A percentile compares a stretch with the other conserved stretches of the same genome.
Conservation (phyloP, 164 flowering plant species). For the Kingdonia uniflora region DNA sequence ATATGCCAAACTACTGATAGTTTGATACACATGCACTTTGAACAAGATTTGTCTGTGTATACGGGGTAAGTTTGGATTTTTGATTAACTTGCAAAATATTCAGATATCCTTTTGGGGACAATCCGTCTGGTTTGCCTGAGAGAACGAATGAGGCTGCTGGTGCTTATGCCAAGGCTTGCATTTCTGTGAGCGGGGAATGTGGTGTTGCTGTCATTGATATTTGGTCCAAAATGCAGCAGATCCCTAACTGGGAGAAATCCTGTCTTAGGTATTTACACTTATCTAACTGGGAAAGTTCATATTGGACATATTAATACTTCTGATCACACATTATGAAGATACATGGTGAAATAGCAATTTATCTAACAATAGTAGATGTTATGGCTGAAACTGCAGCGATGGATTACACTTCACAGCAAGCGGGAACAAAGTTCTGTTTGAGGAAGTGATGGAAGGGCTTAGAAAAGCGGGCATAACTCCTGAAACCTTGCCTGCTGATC, state of each 20-base stretch:
- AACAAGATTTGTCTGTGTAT: too few relatives aligned
- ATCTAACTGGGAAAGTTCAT: too few relatives aligned
- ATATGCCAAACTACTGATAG: too few relatives aligned
- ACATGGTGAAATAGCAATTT: too few relatives aligned
- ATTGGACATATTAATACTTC: too few relatives aligned
- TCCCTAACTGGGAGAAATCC: slow-evolving; percentile 46
- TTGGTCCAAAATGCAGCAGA: slow-evolving; percentile 68
- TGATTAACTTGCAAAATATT: slow-evolving; percentile 2
- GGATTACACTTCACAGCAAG: slow-evolving; percentile 56
- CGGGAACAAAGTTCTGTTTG: slow-evolving; percentile 58
- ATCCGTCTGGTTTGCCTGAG: slow-evolving; percentile 49
- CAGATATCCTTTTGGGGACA: slow-evolving; percentile 51
- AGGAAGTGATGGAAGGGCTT: slow-evolving; percentile 44
- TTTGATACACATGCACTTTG: too few relatives aligned
- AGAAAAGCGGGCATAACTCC: slow-evolving; percentile 29
- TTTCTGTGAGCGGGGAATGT: slow-evolving; percentile 45
- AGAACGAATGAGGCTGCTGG: slow-evolving; percentile 77
- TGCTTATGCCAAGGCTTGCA: slow-evolving; percentile 51
- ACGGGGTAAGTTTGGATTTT: too few relatives aligned
- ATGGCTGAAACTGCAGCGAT: slow-evolving; percentile 36
- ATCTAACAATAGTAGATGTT: too few relatives aligned
- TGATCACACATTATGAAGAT: too few relatives aligned
- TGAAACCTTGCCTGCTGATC: slow-evolving; percentile 47
- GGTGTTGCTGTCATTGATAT: slow-evolving; percentile 46
- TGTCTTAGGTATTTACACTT: slow-evolving; percentile 32